Evolutionary conservation across 1,284 basidiomycete species (phyloP), one percentile per base, ranked within the genome.

Genomic region (Moniliophthora roreri): DNA sequence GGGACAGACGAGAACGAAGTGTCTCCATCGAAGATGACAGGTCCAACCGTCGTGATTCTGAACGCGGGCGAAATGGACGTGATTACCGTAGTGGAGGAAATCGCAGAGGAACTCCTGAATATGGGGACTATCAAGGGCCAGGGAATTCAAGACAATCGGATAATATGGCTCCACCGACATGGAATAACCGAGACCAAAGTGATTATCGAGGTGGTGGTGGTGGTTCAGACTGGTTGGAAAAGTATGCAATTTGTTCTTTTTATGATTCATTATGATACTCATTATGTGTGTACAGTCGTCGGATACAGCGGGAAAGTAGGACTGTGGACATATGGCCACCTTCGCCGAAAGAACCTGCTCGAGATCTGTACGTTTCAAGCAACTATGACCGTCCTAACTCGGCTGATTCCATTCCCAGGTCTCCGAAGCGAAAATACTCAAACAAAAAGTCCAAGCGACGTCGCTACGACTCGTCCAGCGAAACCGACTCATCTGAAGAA

Each of bases 321-420:
- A 78, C 78, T 4, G 67, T 89, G 1, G 81, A 81, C 58, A 79
- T 95, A 47, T 97, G 94, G 94, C 94, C 94, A 0, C 70, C 83
- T 1, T 95, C 93, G 3, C 94, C 94, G 0, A 87, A 88, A 60
- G 81, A 78, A 23, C 80, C 82, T 50, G 70, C 76, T 48, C 77
- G 82, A 24, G 69, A 73, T 52, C 59, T 80, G 88, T 91, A 72
- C 48, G 87, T 77, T n/a, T n/a, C n/a, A n/a, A n/a, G n/a, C n/a
- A n/a, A n/a, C n/a, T n/a, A n/a, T n/a, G n/a, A n/a, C n/a, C n/a
- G n/a, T n/a, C n/a, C n/a, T n/a, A n/a, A n/a, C n/a, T n/a, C n/a
- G n/a, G n/a, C n/a, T n/a, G n/a, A n/a, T n/a, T 39, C 48, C 52
- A 37, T 53, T 18, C 48, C 6, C 55, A 88, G 84, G 36, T 83